Conservation (phyloP, 1,284 basidiomycete genomes). For the Cystobasidiaceae sp. region DNA sequence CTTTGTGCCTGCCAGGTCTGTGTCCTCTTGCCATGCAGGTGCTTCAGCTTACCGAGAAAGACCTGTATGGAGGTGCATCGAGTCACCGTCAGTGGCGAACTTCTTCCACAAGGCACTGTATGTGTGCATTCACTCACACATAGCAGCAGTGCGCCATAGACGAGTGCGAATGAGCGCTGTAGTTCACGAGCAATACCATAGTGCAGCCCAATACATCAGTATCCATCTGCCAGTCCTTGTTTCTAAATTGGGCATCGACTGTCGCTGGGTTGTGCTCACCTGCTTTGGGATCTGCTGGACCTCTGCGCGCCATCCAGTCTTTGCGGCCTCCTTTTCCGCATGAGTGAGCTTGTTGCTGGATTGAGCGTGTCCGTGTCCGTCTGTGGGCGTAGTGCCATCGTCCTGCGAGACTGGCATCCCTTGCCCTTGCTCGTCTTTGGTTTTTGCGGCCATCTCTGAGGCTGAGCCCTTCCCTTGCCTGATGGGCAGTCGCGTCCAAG, state of each 20-base stretch:
- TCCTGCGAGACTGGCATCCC: neutral
- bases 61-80: neutral
- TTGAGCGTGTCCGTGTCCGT: neutral
- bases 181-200: too few relatives aligned
- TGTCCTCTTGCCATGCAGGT: neutral
- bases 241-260: too few relatives aligned
- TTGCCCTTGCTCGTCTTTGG: neutral
- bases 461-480: too few relatives aligned
- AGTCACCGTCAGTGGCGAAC: too few relatives aligned
- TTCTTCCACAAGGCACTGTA: too few relatives aligned
- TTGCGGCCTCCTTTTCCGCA: slow-evolving; percentile 20
- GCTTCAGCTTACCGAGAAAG: slow-evolving; percentile 5
- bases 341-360: slow-evolving; percentile 18
- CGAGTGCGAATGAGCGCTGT: slow-evolving; percentile 19
- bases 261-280: neutral
- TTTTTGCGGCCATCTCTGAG: too few relatives aligned
- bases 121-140: too few relatives aligned
- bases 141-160: slow-evolving; percentile 10
- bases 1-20: too few relatives aligned
- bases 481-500: too few relatives aligned
- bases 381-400: neutral
- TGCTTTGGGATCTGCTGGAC: slow-evolving; percentile 29
- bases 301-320: slow-evolving; percentile 18
- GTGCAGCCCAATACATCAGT: too few relatives aligned
- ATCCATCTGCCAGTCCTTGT: too few relatives aligned